A percentile compares a stretch with the other conserved stretches of the same genome.
Evolutionary conservation across 441 rosid genomes (phyloP).

Genomic region (Hypseocharis bilobata): DNA sequence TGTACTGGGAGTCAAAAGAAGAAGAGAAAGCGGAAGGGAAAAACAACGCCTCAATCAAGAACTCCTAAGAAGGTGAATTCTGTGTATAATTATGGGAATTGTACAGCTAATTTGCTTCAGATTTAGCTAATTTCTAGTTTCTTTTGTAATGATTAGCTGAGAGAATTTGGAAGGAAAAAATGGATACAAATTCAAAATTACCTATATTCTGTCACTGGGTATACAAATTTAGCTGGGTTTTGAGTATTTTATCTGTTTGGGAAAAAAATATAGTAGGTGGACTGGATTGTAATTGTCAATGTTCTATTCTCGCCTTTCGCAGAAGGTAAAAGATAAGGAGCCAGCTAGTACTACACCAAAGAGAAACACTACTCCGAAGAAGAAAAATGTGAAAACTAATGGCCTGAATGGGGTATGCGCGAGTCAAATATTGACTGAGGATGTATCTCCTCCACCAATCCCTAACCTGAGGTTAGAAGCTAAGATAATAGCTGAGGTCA

Average conservation of each 20-base stretch:
- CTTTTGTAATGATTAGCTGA: neutral
- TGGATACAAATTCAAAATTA: neutral
- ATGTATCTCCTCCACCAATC: slow-evolving; percentile 28
- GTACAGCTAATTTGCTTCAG: neutral
- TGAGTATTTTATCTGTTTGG: neutral
- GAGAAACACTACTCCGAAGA: slow-evolving; percentile 10
- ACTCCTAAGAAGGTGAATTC: slow-evolving; percentile 39
- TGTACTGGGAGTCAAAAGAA: slow-evolving; percentile 46
- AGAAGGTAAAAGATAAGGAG: slow-evolving; percentile 34
- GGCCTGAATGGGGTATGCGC: slow-evolving; percentile 21
- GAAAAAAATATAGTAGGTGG: neutral
- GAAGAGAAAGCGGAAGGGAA: slow-evolving; percentile 44
- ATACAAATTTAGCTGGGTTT: neutral
- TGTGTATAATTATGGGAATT: neutral
- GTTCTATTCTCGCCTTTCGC: slow-evolving; percentile 7
- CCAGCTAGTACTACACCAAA: slow-evolving; percentile 39
- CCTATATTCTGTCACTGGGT: neutral
- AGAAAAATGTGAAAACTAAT: slow-evolving; percentile 32
- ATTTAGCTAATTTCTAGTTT: neutral
- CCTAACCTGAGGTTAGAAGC: slow-evolving; percentile 77
- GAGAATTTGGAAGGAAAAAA: neutral
- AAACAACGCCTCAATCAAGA: slow-evolving; percentile 36
- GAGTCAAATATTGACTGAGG: slow-evolving; percentile 19
- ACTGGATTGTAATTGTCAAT: neutral
- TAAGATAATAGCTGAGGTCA: slow-evolving; percentile 61